Evolutionary conservation across 2,329 filamentous ascomycete genomes (phyloP).

Genomic region (Metarhizium sp.): DNA sequence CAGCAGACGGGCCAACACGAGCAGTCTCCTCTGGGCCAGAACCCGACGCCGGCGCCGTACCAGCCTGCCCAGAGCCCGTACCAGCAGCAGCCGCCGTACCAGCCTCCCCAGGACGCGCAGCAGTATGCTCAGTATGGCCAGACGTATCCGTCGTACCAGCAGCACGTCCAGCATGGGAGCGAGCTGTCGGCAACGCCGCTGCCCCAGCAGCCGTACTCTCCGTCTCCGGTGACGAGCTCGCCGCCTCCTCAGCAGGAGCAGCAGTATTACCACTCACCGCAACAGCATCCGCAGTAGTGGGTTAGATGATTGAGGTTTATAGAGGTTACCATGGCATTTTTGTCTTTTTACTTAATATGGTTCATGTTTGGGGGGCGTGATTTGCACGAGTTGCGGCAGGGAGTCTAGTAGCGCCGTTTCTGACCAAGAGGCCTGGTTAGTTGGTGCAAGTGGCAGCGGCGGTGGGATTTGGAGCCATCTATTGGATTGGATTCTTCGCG

Average conservation of each 20-base stretch:
- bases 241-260: slow-evolving; percentile 14
- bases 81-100: slow-evolving; percentile 18
- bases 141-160: slow-evolving; percentile 8
- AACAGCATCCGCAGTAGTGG: background rate
- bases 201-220: slow-evolving; percentile 12
- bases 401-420: too few species aligned
- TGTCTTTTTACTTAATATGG: too few species aligned
- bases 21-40: slow-evolving; percentile 12
- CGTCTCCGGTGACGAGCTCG: slow-evolving; percentile 8
- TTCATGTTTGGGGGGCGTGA: too few species aligned
- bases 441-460: too few species aligned
- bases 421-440: too few species aligned
- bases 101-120: slow-evolving; percentile 12
- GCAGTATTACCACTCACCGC: slow-evolving; percentile 6
- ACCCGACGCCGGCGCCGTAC: slow-evolving; percentile 13
- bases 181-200: slow-evolving; percentile 2
- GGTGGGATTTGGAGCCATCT: too few species aligned
- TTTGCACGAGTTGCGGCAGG: too few species aligned
- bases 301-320: background rate
- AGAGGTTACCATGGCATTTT: too few species aligned
- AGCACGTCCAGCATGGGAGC: slow-evolving; percentile 9
- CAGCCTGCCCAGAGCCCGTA: slow-evolving; percentile 18
- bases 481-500: too few species aligned
- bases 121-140: background rate
- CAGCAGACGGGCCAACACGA: slow-evolving; percentile 9